Conservation (phyloP, 257 asterid species). For the Rauvolfia tetraphylla region DNA sequence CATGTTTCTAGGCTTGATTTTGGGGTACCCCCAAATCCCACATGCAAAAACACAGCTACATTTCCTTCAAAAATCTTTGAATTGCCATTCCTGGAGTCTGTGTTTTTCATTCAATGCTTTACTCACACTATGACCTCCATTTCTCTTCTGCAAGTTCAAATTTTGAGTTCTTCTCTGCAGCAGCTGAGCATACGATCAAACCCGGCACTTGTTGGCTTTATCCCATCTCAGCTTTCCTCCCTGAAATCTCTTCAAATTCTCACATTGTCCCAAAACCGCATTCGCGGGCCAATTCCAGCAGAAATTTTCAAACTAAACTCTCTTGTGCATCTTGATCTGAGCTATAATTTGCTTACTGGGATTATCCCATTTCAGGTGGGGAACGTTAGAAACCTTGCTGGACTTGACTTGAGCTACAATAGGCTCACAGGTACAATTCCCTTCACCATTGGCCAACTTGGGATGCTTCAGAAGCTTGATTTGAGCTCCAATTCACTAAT, state of each 20-base stretch:
- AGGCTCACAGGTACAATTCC: slow-evolving; percentile 47
- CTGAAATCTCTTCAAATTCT: slow-evolving; percentile 67
- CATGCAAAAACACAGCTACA: slow-evolving; percentile 58
- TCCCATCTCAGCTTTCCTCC: slow-evolving; percentile 61
- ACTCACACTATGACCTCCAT: slow-evolving; percentile 38
- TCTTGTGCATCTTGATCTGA: slow-evolving; percentile 69
- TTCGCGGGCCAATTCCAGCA: slow-evolving; percentile 50
- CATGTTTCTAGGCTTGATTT: slow-evolving; percentile 75
- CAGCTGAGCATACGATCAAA: slow-evolving; percentile 70
- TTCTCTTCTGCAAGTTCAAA: slow-evolving; percentile 21
- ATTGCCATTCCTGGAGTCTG: slow-evolving; percentile 63
- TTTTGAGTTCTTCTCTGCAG: slow-evolving; percentile 41
- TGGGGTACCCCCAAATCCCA: slow-evolving; percentile 72
- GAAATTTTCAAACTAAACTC: slow-evolving; percentile 39
- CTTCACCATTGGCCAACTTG: slow-evolving; percentile 39
- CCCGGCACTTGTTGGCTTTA: slow-evolving; percentile 54
- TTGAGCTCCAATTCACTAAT: slow-evolving; percentile 62
- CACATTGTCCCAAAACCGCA: slow-evolving; percentile 71
- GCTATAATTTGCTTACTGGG: slow-evolving; percentile 66
- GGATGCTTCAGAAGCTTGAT: slow-evolving; percentile 68
- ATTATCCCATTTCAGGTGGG: slow-evolving; percentile 46
- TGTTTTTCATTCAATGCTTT: slow-evolving; percentile 72
- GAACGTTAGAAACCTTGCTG: slow-evolving; percentile 44
- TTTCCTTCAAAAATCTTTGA: slow-evolving; percentile 67
- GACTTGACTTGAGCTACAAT: slow-evolving; percentile 76